A percentile compares a stretch with the other conserved stretches of the same genome.
Evolutionary conservation across 2,329 filamentous ascomycete species (phyloP).

Genomic region (Cercospora zeina): DNA sequence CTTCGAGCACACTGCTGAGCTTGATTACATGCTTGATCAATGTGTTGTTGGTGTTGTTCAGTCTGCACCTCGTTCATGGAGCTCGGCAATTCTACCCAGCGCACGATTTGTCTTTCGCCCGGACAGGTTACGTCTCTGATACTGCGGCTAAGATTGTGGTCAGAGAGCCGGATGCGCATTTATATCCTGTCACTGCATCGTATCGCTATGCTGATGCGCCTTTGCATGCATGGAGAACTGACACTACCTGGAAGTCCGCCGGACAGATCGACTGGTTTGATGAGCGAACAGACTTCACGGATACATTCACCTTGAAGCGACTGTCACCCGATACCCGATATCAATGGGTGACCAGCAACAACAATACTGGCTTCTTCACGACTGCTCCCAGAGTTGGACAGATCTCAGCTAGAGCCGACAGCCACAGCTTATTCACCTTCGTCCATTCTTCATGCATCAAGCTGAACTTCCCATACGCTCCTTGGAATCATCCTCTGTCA

Average conservation of each 20-base stretch:
- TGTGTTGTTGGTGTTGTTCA: slow-evolving; percentile 64
- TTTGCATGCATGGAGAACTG: slow-evolving; percentile 37
- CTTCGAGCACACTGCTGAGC: slow-evolving; percentile 66
- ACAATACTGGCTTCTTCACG: slow-evolving; percentile 78
- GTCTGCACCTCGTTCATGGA: slow-evolving; percentile 75
- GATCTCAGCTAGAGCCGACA: slow-evolving; percentile 53
- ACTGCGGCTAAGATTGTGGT: slow-evolving; percentile 77
- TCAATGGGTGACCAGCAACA: slow-evolving; percentile 82
- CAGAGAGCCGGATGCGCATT: slow-evolving; percentile 73
- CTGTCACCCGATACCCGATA: slow-evolving; percentile 73
- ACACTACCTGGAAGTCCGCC: slow-evolving; percentile 66
- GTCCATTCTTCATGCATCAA: slow-evolving; percentile 92
- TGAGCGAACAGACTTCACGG: slow-evolving; percentile 80
- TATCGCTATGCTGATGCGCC: slow-evolving; percentile 49
- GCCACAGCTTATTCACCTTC: slow-evolving; percentile 78
- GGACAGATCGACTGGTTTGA: slow-evolving; percentile 66
- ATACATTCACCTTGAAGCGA: slow-evolving; percentile 65
- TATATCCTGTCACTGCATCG: slow-evolving; percentile 74
- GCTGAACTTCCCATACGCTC: slow-evolving; percentile 83
- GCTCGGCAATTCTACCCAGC: slow-evolving; percentile 68
- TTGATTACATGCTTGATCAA: slow-evolving; percentile 63
- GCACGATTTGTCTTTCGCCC: slow-evolving; percentile 77
- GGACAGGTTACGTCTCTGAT: slow-evolving; percentile 83
- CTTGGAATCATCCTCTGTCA: slow-evolving; percentile 75
- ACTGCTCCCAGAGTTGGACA: slow-evolving; percentile 71